These are phyloP conservation scores for Marchantia paleacea DNA, from an alignment of 225 moss, liverwort and hornwort species.

Conservation along the genomic window DNA sequence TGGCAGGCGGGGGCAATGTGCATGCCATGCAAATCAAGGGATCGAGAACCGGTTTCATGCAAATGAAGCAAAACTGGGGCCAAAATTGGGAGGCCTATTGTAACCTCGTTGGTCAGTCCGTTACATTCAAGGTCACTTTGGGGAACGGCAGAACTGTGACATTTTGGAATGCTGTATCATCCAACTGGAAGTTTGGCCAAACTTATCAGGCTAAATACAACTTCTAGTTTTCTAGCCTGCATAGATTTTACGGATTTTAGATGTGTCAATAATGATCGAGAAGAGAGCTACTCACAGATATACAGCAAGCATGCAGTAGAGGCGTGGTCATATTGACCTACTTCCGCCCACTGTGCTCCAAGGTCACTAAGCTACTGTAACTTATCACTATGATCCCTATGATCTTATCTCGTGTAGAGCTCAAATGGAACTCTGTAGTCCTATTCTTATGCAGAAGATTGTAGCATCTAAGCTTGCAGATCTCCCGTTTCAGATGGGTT, in stretches of 20 bases:
- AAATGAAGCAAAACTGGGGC: constrained; percentile 22
- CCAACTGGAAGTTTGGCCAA: constrained; percentile 14
- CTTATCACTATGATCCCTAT: background rate
- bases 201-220: constrained; percentile 15
- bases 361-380: background rate
- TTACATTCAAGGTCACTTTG: constrained; percentile 19
- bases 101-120: constrained; percentile 9
- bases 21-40: constrained; percentile 17
- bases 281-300: background rate
- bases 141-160: constrained; percentile 16
- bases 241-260: background rate
- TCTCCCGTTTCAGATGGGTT: background rate
- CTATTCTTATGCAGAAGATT: background rate
- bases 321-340: constrained; percentile 13
- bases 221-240: background rate
- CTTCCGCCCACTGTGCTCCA: constrained; percentile 10
- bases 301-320: constrained; percentile 6
- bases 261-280: background rate
- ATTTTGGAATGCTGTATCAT: constrained; percentile 11
- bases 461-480: background rate
- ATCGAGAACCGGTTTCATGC: constrained; percentile 1
- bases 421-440: background rate
- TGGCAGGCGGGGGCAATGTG: constrained; percentile 15
- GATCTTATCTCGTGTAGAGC: background rate
- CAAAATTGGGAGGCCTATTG: constrained; percentile 16